Evolutionary conservation across 768 basidiomycete species (phyloP), one percentile per base, ranked within the genome.

Genomic region (Xerocomellus dryophilus): DNA sequence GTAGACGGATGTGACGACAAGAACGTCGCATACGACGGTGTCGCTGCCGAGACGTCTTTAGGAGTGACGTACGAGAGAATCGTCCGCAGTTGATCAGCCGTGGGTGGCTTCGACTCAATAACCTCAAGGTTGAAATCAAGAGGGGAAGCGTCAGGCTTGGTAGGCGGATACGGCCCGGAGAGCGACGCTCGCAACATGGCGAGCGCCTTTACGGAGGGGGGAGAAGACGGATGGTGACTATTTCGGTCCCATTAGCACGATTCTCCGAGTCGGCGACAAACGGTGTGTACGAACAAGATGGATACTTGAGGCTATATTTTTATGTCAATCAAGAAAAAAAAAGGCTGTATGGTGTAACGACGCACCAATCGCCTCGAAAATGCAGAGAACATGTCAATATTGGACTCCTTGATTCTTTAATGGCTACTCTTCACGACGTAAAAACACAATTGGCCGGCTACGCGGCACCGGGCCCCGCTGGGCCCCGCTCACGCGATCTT

Each of bases 61-160:
- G 68, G 53, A 0, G 60, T 23, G 10, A 86, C 68, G 63, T 86
- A 90, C 4, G 81, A 80, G 14, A 87, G 62, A 40, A 91, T 90
- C 14, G 81, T 84, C 29, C 70, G 73, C 35, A 91, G 67, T 61
- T 91, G 89, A 67, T 90, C 86, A 0, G 80, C 49, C 0, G 80
- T 90, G 3, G 89, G 89, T 0, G 78, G 74, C 6, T 76, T 71
- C 7, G 77, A 76, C 64, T 89, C 86, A 41, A 91, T 73, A 23
- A 91, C 82, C 50, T 88, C 83, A 18, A 91, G 80, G 52, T 86
- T 77, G 73, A 88, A 91, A 12, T 79, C 69, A 15, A 91, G 79
- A 0, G 89, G 85, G 4, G 74, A 66, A 0, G 75, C 74, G 5
- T 70, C 61, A 0, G 76, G 61, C 17, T 74, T 78, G 7, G 67